Evolutionary conservation across 2,329 filamentous ascomycete genomes (phyloP).

Genomic region (Furcasterigmium furcatum): DNA sequence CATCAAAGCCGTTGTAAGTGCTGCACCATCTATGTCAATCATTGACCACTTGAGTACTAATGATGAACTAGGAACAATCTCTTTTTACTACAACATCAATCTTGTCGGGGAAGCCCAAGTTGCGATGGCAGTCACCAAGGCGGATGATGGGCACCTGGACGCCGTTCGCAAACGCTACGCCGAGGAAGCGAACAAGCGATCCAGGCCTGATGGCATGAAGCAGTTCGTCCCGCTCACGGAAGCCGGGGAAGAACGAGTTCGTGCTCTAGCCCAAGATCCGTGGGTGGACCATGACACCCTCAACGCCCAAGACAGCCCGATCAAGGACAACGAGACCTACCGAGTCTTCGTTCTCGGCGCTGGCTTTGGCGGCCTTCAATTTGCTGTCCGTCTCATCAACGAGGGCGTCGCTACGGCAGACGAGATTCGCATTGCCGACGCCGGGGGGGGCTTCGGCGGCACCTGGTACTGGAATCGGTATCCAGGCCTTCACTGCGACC

Average conservation of each 20-base stretch:
- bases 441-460: slow-evolving; percentile 40
- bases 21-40: too few species aligned
- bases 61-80: too few species aligned
- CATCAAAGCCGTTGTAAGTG: too few species aligned
- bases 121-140: too few species aligned
- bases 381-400: slow-evolving; percentile 20
- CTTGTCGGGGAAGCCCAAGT: too few species aligned
- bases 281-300: slow-evolving; percentile 29
- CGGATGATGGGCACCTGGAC: too few species aligned
- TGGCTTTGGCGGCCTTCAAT: slow-evolving; percentile 28
- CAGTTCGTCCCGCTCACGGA: slow-evolving; percentile 26
- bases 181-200: slow-evolving; percentile 28
- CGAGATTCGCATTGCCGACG: slow-evolving; percentile 37
- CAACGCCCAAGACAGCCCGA: slow-evolving; percentile 15
- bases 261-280: slow-evolving; percentile 24
- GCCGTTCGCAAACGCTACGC: too few species aligned
- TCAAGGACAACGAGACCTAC: slow-evolving; percentile 20
- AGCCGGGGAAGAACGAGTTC: slow-evolving; percentile 11
- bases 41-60: too few species aligned
- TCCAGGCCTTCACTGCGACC: slow-evolving; percentile 49
- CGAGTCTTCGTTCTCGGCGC: slow-evolving; percentile 29
- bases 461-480: slow-evolving; percentile 52
- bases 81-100: too few species aligned
- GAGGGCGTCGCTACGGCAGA: slow-evolving; percentile 22
- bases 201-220: slow-evolving; percentile 22